Evolutionary conservation across 768 basidiomycete species (phyloP).

Genomic region (Candolleomyces aberdarensis): DNA sequence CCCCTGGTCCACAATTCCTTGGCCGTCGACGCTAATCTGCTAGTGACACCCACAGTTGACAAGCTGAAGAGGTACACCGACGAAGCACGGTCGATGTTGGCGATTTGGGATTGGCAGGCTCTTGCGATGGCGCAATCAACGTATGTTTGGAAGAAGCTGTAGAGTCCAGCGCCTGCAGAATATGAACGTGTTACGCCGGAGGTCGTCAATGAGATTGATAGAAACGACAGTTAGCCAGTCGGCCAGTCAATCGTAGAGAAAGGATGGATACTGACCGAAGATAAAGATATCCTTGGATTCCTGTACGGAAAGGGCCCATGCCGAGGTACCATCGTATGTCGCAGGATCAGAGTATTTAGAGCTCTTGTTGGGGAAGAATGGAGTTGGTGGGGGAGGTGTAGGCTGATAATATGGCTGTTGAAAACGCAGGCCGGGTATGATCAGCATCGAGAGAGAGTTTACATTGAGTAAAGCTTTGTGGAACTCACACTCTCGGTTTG

Average conservation of each 20-base stretch:
- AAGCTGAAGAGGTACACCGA: conserved; percentile 52
- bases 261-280: conserved; percentile 42
- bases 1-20: conserved; percentile 45
- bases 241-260: too few relatives aligned
- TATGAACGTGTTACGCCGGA: too few relatives aligned
- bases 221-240: too few relatives aligned
- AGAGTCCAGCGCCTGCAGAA: conserved; percentile 45
- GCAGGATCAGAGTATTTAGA: conserved; percentile 48
- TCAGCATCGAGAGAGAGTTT: too few relatives aligned
- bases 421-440: too few relatives aligned
- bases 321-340: conserved; percentile 33
- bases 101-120: conserved; percentile 56
- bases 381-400: conserved; percentile 50
- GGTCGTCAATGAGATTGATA: too few relatives aligned
- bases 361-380: conserved; percentile 42
- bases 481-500: conserved; percentile 71
- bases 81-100: conserved; percentile 50
- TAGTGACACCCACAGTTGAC: conserved; percentile 54
- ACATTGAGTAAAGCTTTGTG: not conserved
- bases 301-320: conserved; percentile 54
- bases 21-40: conserved; percentile 48
- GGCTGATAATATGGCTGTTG: conserved; percentile 70
- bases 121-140: conserved; percentile 41
- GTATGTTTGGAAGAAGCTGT: conserved; percentile 73
- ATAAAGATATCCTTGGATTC: conserved; percentile 55